Base-by-base conservation (phyloP, 305 asterid species). In the Plantago rigida region DNA sequence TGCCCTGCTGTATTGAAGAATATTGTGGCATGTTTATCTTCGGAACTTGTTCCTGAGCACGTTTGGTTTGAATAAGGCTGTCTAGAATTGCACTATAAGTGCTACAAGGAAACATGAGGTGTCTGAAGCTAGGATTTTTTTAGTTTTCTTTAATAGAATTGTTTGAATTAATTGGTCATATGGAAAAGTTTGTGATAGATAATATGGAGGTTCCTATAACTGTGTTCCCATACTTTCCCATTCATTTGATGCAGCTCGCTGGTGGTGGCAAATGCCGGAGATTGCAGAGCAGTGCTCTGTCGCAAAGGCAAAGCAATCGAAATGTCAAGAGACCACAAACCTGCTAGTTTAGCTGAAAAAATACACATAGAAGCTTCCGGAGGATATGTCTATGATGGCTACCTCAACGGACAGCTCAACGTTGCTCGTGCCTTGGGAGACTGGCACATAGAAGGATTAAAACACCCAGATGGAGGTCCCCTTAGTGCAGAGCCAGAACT, bases 181-280 rank as follows among this genome's bases (percentile, higher is more conserved):
- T 12, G 48, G 13, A 11, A 59, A 0, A 1, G 47, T 59, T 22
- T 19, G 3, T 2, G 0, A 15, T 57, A 13, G 8, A 11, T 15
- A 26, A 14, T 29, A 42, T 57, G 36, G 14, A 31, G 29, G 4
- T 13, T 41, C 9, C 42, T 19, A 13, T 28, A 13, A 49, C n/a
- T 10, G 48, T 24, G 17, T 63, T 63, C 59, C 19, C 19, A 17
- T 17, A 17, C 51, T 67, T 14, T 29, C 54, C 24, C 24, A 3
- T 44, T 65, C 56, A 48, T 56, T 31, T 65, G 55, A 65, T 59
- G 44, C 78, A 92, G 96, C 69, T 81, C 95, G 0, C 68, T 89
- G 65, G 95, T 93, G 63, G 99, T 93, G 77, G 99, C 97, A 22
- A 93, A 93, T 80, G 99, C 87, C 8, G 99, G 99, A 62, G 99